Base-by-base conservation (phyloP, 2,329 filamentous ascomycete species). In the Zymoseptoria brevis region DNA sequence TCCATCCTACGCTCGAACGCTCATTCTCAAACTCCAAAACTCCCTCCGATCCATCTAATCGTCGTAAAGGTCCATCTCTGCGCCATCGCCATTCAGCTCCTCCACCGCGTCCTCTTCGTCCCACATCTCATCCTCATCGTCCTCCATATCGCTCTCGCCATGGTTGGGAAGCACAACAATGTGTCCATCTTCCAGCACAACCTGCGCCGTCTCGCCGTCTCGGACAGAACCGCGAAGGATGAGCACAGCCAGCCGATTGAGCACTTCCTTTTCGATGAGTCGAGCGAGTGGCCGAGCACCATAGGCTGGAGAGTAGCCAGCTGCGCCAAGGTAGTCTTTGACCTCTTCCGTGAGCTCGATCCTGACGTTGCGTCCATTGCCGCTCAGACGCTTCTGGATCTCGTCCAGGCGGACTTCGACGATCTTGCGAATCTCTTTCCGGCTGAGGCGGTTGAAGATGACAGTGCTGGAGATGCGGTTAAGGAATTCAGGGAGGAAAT, bases 401-500 rank as follows among this genome's bases (percentile, higher is more conserved):
- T 99, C 94, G 2, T 64, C 60, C 35, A 99, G 81, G 51, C 94
- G 88, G 21, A 99, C 81, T 71, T 99, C 94, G 62, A 99, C 94
- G 72, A 99, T 97, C 78, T 85, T 90, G 71, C 94, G 87, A 69
- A 99, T 99, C 77, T 99, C 94, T 59, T 77, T 80, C 73, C 86
- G 88, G 3, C 89, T 93, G 58, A 99, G 87, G 53, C 94, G 89
- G 81, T 99, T 99, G 84, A 99, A 99, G 77, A 99, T 96, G 77
- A 99, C 92, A 57, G 87, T 90, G 62, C 88, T 94, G 76, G 85
- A 93, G 80, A 99, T 97, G 73, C 94, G 90, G 82, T 99, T 99
- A 66, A 99, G 85, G 81, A 99, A 99, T 72, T 99, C 94, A 30
- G 94, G 94, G 1, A 99, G 81, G 85, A 99, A 99, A 80, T 96